phyloP scores from a whole-genome alignment of 1,284 basidiomycete species.

The Takashimella koratensis region DNA sequence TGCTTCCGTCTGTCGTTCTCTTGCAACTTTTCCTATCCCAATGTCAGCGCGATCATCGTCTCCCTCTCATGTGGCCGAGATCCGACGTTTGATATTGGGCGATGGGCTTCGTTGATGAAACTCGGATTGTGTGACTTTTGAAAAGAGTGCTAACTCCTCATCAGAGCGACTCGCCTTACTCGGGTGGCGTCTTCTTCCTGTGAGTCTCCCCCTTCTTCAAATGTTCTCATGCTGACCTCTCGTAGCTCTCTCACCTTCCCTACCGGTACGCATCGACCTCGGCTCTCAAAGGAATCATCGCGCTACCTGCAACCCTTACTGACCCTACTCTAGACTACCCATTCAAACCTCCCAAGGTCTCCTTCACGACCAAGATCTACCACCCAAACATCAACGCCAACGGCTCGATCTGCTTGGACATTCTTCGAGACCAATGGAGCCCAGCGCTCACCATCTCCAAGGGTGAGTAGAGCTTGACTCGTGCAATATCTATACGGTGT shows the following conservation, averaged over 20 bases:
- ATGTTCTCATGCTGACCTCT: background rate
- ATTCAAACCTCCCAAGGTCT: conserved; percentile 99
- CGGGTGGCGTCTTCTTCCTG: conserved; percentile 95
- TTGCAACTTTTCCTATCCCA: too few species aligned
- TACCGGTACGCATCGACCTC: conserved; percentile 26
- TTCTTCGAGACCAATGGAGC: conserved; percentile 95
- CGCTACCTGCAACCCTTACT: background rate
- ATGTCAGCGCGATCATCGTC: too few species aligned
- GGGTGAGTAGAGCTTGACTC: conserved; percentile 56
- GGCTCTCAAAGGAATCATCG: too few species aligned
- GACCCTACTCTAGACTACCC: conserved; percentile 70
- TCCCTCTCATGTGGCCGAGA: too few species aligned
- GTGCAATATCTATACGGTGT: background rate
- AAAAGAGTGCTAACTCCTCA: conserved; percentile 4
- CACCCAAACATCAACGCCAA: conserved; percentile 61
- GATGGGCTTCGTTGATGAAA: too few species aligned
- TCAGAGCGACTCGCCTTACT: conserved; percentile 89
- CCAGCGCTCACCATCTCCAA: conserved; percentile 98
- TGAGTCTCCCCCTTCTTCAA: conserved; percentile 36
- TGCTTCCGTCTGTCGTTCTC: too few species aligned
- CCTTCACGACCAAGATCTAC: conserved; percentile 85
- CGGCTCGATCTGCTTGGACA: conserved; percentile 97
- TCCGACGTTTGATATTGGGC: too few species aligned
- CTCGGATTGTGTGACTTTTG: background rate
- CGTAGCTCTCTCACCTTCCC: conserved; percentile 50